phyloP scores from a whole-genome alignment of 768 basidiomycete species.

The Lactifluus pinguis region DNA sequence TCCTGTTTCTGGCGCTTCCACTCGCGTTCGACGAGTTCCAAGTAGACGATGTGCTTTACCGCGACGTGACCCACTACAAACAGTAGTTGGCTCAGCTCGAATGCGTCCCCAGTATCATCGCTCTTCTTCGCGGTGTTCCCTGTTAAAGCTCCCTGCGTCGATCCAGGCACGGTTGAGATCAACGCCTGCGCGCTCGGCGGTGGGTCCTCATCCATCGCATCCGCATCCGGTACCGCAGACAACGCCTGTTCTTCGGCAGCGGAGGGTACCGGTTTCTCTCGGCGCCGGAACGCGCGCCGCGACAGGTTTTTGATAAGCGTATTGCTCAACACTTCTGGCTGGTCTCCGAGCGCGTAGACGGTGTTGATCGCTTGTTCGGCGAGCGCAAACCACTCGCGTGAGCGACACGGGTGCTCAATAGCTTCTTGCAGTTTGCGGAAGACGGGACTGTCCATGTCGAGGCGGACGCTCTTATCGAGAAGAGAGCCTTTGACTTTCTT shows the following conservation, averaged over 20 bases:
- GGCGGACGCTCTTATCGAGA: constrained; percentile 72
- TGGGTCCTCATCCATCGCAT: constrained; percentile 51
- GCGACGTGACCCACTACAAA: constrained; percentile 96
- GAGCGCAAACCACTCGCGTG: constrained; percentile 93
- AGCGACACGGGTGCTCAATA: constrained; percentile 71
- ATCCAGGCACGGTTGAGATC: constrained; percentile 11
- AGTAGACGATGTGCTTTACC: constrained; percentile 94
- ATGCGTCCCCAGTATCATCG: constrained; percentile 68
- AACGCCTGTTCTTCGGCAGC: constrained; percentile 16
- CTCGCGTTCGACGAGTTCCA: constrained; percentile 92
- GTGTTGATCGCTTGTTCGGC: constrained; percentile 97
- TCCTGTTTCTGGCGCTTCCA: constrained; percentile 96
- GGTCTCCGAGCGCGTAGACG: constrained; percentile 88
- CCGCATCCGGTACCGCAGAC: constrained; percentile 30
- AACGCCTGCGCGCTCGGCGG: constrained; percentile 22
- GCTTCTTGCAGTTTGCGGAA: constrained; percentile 76
- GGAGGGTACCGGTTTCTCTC: constrained; percentile 18
- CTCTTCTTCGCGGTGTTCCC: constrained; percentile 2
- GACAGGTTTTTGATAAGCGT: constrained; percentile 80
- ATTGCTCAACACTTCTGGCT: constrained; percentile 79
- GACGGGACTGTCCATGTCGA: constrained; percentile 80
- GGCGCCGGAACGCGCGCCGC: constrained; percentile 46
- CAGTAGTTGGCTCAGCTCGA: constrained; percentile 85
- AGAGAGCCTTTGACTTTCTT: constrained; percentile 98
- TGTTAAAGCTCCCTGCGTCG: background rate